Conservation (phyloP, 2,329 filamentous ascomycete species). For the Rosellinia necatrix region DNA sequence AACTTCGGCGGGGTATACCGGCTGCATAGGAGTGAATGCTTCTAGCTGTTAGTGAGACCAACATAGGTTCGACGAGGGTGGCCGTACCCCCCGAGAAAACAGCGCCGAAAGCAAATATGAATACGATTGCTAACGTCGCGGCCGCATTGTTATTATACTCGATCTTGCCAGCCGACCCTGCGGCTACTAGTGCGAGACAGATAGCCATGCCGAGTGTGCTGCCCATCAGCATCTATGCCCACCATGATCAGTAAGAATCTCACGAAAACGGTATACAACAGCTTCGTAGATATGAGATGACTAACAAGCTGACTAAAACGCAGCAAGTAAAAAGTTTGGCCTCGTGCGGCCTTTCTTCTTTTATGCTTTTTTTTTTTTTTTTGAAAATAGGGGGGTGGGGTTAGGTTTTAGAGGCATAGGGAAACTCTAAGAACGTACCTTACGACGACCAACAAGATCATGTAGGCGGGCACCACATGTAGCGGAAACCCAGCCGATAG, state of each 20-base stretch:
- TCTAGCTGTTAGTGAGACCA: slow-evolving; percentile 12
- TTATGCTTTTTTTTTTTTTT: too few species aligned
- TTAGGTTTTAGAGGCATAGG: too few species aligned
- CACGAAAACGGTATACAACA: neutral
- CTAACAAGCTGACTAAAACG: neutral
- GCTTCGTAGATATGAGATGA: neutral
- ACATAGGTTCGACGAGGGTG: neutral
- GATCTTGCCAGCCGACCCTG: slow-evolving; percentile 43
- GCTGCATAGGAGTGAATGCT: slow-evolving; percentile 46
- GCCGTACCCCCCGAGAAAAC: slow-evolving; percentile 38
- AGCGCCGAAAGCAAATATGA: slow-evolving; percentile 47
- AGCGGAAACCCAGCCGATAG: slow-evolving; percentile 46
- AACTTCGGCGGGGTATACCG: slow-evolving; percentile 46
- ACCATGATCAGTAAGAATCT: neutral
- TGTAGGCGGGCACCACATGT: slow-evolving; percentile 45
- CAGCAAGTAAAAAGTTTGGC: too few species aligned
- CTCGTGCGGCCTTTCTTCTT: too few species aligned
- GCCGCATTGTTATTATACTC: slow-evolving; percentile 42
- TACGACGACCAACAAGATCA: slow-evolving; percentile 47
- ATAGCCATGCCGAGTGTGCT: slow-evolving; percentile 45
- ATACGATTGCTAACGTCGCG: slow-evolving; percentile 44
- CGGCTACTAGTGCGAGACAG: slow-evolving; percentile 45
- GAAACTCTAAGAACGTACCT: slow-evolving; percentile 30
- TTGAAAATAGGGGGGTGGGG: too few species aligned
- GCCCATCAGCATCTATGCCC: slow-evolving; percentile 41